A percentile compares a stretch with the other conserved stretches of the same genome.
Conservation (phyloP, 2,329 filamentous ascomycete genomes). For the Penicillium italicum region DNA sequence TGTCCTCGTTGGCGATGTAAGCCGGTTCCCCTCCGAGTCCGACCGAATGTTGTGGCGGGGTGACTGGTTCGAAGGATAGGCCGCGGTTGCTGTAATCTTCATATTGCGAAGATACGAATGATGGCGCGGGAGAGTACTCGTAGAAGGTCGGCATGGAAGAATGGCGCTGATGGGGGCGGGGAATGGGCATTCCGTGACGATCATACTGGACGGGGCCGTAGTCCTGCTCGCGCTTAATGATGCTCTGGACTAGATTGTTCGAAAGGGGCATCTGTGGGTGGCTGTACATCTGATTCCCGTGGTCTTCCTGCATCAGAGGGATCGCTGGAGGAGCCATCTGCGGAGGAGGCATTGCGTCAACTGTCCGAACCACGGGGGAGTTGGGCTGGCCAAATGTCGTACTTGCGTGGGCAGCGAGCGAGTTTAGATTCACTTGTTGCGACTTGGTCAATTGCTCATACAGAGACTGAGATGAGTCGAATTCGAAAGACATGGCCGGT, state of each 20-base stretch:
- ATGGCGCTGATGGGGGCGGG: slow-evolving; percentile 82
- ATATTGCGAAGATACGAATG: slow-evolving; percentile 97
- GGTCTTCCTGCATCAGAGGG: slow-evolving; percentile 58
- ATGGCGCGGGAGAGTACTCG: slow-evolving; percentile 96
- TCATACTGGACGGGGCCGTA: slow-evolving; percentile 82
- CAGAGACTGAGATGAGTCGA: slow-evolving; percentile 97
- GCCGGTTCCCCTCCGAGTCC: slow-evolving; percentile 81
- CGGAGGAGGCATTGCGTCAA: slow-evolving; percentile 87
- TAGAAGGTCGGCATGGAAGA: slow-evolving; percentile 98
- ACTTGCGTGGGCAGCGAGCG: slow-evolving; percentile 78
- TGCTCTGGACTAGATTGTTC: slow-evolving; percentile 64
- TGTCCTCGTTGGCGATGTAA: slow-evolving; percentile 98
- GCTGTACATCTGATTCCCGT: slow-evolving; percentile 66
- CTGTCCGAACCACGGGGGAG: slow-evolving; percentile 83
- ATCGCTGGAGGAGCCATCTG: slow-evolving; percentile 69
- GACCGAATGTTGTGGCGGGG: slow-evolving; percentile 85
- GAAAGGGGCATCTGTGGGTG: slow-evolving; percentile 61
- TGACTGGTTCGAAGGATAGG: slow-evolving; percentile 94
- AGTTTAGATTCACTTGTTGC: slow-evolving; percentile 96
- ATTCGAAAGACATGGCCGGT: slow-evolving; percentile 95
- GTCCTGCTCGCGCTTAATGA: slow-evolving; percentile 85
- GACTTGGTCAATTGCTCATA: slow-evolving; percentile 99
- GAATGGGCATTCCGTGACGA: slow-evolving; percentile 81
- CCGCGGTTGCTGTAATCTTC: slow-evolving; percentile 97
- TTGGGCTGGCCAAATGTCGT: slow-evolving; percentile 65